These are phyloP conservation scores for Phytophthora chlamydospora DNA, from an alignment of 352 stramenopile genomes.

Conservation along the genomic window DNA sequence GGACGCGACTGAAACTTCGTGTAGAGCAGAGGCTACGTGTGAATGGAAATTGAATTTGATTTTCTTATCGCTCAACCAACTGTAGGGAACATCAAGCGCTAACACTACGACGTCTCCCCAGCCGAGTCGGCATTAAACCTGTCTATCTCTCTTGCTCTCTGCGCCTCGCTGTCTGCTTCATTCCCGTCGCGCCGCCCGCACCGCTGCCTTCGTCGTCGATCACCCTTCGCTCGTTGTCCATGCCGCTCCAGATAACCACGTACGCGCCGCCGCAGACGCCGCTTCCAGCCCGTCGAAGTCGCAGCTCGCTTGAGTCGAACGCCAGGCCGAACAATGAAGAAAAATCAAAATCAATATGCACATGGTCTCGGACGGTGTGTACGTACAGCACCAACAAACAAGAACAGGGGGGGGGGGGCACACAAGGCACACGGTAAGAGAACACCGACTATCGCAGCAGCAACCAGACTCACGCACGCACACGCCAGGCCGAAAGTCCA, in stretches of 20 bases:
- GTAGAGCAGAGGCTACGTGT: constrained; percentile 4
- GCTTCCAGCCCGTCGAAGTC: constrained; percentile 11
- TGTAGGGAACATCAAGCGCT: constrained; percentile 29
- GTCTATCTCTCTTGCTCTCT: constrained; percentile 6
- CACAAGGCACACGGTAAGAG: constrained; percentile 49
- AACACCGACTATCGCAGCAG: constrained; percentile 41
- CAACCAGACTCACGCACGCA: constrained; percentile 48
- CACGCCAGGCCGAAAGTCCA: constrained; percentile 27
- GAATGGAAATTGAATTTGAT: constrained; percentile 28
- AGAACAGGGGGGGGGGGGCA: constrained; percentile 35
- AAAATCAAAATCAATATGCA: constrained; percentile 49
- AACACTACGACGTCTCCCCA: constrained; percentile 25
- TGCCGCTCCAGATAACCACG: constrained; percentile 5
- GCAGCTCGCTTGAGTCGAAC: constrained; percentile 23
- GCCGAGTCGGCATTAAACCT: neutral
- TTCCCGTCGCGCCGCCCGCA: constrained; percentile 13
- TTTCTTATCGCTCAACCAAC: constrained; percentile 36
- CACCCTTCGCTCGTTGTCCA: constrained; percentile 23
- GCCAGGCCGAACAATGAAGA: constrained; percentile 38
- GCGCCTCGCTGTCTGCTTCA: constrained; percentile 6
- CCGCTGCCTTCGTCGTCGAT: constrained; percentile 20
- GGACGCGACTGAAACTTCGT: constrained; percentile 11
- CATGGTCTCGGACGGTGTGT: constrained; percentile 32
- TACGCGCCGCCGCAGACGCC: constrained; percentile 7
- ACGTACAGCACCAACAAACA: constrained; percentile 46